Conservation (phyloP, 2,329 filamentous ascomycete genomes). For the Chaetomiaceae sp. region DNA sequence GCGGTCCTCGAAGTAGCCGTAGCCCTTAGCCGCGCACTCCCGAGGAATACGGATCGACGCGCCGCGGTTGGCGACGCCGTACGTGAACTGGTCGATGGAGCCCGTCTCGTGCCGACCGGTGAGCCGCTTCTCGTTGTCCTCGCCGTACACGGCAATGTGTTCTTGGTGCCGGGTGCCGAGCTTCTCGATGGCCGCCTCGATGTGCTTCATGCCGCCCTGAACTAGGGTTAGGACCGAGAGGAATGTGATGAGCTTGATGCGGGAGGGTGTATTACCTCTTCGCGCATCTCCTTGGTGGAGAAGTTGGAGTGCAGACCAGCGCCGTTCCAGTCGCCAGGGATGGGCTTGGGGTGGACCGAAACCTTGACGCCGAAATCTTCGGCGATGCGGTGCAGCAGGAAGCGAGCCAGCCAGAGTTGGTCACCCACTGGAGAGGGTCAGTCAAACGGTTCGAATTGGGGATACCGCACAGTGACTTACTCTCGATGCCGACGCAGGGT, state of each 20-base stretch:
- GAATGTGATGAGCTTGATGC: too few relatives aligned
- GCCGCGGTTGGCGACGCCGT: constrained; percentile 93
- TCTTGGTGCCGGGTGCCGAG: constrained; percentile 71
- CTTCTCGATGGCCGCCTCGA: constrained; percentile 81
- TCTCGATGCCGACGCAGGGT: constrained; percentile 78
- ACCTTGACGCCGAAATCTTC: constrained; percentile 97
- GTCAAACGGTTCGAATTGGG: neutral
- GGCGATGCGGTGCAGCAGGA: constrained; percentile 74
- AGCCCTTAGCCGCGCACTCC: constrained; percentile 70
- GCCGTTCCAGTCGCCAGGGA: constrained; percentile 93
- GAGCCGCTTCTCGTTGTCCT: constrained; percentile 91
- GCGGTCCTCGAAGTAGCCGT: constrained; percentile 56
- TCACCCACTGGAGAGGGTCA: constrained; percentile 65
- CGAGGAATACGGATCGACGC: constrained; percentile 75
- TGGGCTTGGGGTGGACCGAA: constrained; percentile 92
- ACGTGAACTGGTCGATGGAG: constrained; percentile 87
- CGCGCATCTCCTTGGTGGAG: constrained; percentile 82
- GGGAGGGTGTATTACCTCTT: constrained; percentile 42
- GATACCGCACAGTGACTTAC: too few relatives aligned
- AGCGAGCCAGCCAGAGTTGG: constrained; percentile 90
- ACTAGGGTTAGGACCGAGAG: neutral
- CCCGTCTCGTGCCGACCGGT: constrained; percentile 97
- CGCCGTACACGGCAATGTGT: constrained; percentile 87
- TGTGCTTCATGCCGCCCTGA: constrained; percentile 84
- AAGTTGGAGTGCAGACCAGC: constrained; percentile 93